A percentile compares a stretch with the other conserved stretches of the same genome.
Evolutionary conservation across 2,329 filamentous ascomycete species (phyloP).

Genomic region (Nannizzia gypsea): DNA sequence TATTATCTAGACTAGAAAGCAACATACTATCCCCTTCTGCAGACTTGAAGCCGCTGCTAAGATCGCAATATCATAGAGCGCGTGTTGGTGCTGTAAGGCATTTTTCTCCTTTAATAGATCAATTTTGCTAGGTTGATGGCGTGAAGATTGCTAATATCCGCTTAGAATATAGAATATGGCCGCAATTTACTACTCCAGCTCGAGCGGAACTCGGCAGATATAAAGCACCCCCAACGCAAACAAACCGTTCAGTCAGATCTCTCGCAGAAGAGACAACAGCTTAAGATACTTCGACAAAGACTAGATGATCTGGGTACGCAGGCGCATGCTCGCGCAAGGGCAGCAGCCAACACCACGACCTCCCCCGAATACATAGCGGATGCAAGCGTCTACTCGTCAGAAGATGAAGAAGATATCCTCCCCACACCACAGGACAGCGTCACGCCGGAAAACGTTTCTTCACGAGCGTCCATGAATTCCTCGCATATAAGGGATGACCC

Average conservation of each 20-base stretch:
- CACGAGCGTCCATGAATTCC: slow-evolving; percentile 6
- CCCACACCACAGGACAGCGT: slow-evolving; percentile 19
- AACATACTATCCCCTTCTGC: slow-evolving; percentile 31
- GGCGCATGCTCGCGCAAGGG: slow-evolving; percentile 12
- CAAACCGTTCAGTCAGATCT: slow-evolving; percentile 32
- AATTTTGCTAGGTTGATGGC: not conserved
- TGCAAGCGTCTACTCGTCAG: slow-evolving; percentile 14
- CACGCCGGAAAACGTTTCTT: slow-evolving; percentile 6
- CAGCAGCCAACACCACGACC: not conserved
- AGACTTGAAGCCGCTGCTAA: slow-evolving; percentile 27
- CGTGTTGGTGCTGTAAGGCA: slow-evolving; percentile 30
- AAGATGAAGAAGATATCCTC: slow-evolving; percentile 20
- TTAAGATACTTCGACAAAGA: slow-evolving; percentile 24
- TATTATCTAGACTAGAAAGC: slow-evolving; percentile 33
- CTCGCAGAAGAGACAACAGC: slow-evolving; percentile 25
- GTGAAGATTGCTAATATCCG: not conserved
- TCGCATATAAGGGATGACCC: not conserved
- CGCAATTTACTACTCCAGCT: slow-evolving; percentile 31
- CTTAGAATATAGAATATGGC: slow-evolving; percentile 36
- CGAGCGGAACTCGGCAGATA: slow-evolving; percentile 29
- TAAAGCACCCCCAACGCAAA: slow-evolving; percentile 27
- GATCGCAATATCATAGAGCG: slow-evolving; percentile 33
- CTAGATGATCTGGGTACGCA: slow-evolving; percentile 25
- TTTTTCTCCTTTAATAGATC: not conserved
- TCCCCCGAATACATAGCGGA: slow-evolving; percentile 3